Base-by-base conservation (phyloP, 179 eudicot species). In the Amaranthus tricolor region DNA sequence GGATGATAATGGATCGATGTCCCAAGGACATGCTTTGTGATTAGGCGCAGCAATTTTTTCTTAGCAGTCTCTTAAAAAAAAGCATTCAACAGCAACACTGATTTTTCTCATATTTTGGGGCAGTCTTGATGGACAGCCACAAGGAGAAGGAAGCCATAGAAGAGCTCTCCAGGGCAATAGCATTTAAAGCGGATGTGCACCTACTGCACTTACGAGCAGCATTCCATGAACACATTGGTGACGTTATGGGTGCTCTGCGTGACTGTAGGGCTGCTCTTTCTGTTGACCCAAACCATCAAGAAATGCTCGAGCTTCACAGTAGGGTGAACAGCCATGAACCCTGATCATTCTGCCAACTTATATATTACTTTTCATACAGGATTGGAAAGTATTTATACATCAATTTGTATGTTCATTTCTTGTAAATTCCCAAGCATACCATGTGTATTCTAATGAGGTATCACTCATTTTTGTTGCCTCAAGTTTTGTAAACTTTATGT, bases 181-280 rank as follows among this genome's bases (percentile, higher is more conserved):
- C 97, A 19, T 93, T 93, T 79, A 95, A 93, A 84, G 95, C 96
- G 14, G 97, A 95, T 78, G 92, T 95, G 40, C 91, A 95, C 74
- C 90, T 95, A 66, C 89, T 95, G 17, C 99, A 95, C 77, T 76
- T 95, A 5, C 78, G 97, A 14, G 99, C 99, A 19, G 99, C 97
- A 10, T 95, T 95, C 52, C 97, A 95, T 54, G 97, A 95, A 87
- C 93, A 92, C 80, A 85, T 89, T 2, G 99, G 97, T 0, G 91
- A 95, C 63, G 97, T 89, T 63, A 72, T 84, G 77, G 97, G 93
- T 5, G 97, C 99, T 11, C 78, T 93, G 19, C 82, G 97, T 16
- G 99, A 95, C 75, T 95, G 97, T 70, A 84, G 97, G 40, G 97
- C 97, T 60, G 97, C 99, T 48, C 96, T 95, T 60, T 93, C 96